Conservation (phyloP, 345 rosid genomes). For the Conringia planisiliqua region DNA sequence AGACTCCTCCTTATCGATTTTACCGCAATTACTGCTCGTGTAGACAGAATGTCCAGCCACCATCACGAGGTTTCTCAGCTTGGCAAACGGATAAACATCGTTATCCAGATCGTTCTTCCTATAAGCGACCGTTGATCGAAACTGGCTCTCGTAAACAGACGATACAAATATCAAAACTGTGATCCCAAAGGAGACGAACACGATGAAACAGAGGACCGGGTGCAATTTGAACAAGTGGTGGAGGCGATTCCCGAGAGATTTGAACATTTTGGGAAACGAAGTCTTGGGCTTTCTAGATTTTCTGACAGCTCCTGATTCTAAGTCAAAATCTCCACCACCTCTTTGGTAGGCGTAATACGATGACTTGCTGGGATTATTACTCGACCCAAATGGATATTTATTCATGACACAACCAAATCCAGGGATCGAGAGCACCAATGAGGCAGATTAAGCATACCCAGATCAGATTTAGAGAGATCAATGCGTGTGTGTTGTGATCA, state of each 20-base stretch:
- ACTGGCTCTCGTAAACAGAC: constrained; percentile 47
- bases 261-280: constrained; percentile 50
- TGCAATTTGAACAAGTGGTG: constrained; percentile 61
- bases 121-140: constrained; percentile 33
- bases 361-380: constrained; percentile 38
- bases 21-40: constrained; percentile 72
- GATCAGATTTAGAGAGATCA: constrained; percentile 22
- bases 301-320: constrained; percentile 66
- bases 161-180: constrained; percentile 50
- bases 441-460: constrained; percentile 46
- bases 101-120: constrained; percentile 34
- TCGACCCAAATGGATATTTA: constrained; percentile 45
- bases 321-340: constrained; percentile 54
- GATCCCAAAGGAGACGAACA: constrained; percentile 63
- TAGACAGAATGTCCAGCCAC: constrained; percentile 98
- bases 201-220: constrained; percentile 47
- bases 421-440: constrained; percentile 17
- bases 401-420: constrained; percentile 54
- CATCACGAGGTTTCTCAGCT: constrained; percentile 82
- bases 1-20: constrained; percentile 74
- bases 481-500: constrained; percentile 23
- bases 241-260: constrained; percentile 50
- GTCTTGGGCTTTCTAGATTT: constrained; percentile 58
- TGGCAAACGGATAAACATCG: constrained; percentile 55
- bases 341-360: constrained; percentile 76